phyloP scores from a whole-genome alignment of 2,329 filamentous ascomycete species.

The Diaporthe sp. region DNA sequence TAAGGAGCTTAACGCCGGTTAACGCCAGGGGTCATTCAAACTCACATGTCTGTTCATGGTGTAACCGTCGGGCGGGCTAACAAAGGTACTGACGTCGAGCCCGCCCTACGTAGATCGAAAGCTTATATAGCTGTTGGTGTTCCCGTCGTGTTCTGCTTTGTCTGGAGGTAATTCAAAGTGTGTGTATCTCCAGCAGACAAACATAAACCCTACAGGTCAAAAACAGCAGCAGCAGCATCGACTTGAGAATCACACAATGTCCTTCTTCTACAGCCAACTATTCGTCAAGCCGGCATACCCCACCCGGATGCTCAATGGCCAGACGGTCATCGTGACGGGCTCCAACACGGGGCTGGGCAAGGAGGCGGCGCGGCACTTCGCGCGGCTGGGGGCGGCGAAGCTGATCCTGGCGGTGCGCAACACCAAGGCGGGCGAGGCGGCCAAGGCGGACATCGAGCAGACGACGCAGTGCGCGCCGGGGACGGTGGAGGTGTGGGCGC shows the following conservation, averaged over 20 bases:
- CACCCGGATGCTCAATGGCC: conserved; percentile 43
- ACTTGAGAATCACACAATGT: conserved; percentile 6
- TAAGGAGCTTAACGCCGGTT: conserved; percentile 11
- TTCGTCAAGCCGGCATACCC: conserved; percentile 39
- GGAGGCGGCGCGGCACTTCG: conserved; percentile 55
- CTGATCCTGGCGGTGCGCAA: conserved; percentile 58
- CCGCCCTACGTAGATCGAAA: neutral
- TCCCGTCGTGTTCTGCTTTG: neutral
- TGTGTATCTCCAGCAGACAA: neutral
- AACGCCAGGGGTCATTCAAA: conserved; percentile 12
- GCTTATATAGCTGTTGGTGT: neutral
- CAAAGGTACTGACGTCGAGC: neutral
- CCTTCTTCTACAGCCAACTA: conserved; percentile 36
- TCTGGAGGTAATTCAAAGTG: neutral
- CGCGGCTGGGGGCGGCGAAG: conserved; percentile 50
- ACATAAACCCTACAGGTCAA: neutral
- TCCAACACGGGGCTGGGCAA: conserved; percentile 58
- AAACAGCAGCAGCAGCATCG: neutral
- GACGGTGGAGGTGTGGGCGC: conserved; percentile 54
- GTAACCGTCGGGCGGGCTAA: neutral
- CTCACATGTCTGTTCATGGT: neutral
- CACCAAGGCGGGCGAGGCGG: conserved; percentile 46
- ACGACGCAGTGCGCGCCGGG: conserved; percentile 25
- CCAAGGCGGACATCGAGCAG: conserved; percentile 45
- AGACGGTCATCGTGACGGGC: conserved; percentile 56